Conservation (phyloP, 768 basidiomycete species). For the Paxillus involutus region DNA sequence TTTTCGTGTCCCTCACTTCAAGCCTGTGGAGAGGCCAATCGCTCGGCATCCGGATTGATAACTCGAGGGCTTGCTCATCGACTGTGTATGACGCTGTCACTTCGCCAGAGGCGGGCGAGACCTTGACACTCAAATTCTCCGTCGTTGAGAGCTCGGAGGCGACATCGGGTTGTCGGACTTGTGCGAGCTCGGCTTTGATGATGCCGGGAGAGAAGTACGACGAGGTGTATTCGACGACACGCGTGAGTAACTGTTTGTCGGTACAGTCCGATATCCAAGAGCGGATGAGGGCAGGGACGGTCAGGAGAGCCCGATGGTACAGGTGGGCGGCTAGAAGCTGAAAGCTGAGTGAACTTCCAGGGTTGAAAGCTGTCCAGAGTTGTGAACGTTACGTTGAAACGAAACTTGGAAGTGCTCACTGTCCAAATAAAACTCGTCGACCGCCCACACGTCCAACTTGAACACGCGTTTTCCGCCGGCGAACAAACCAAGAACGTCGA, state of each 20-base stretch:
- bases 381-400: background rate
- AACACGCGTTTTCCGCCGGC: slow-evolving; percentile 63
- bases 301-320: slow-evolving; percentile 83
- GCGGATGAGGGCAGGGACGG: slow-evolving; percentile 83
- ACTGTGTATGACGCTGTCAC: slow-evolving; percentile 83
- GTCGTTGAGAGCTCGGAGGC: slow-evolving; percentile 56
- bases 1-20: slow-evolving; percentile 82
- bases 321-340: slow-evolving; percentile 80
- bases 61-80: slow-evolving; percentile 92
- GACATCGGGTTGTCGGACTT: slow-evolving; percentile 56
- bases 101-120: slow-evolving; percentile 71
- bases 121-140: slow-evolving; percentile 80
- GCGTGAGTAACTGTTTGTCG: slow-evolving; percentile 81
- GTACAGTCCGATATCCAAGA: slow-evolving; percentile 86
- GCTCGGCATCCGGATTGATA: slow-evolving; percentile 77
- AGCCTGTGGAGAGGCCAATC: slow-evolving; percentile 92
- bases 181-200: slow-evolving; percentile 78
- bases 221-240: slow-evolving; percentile 77
- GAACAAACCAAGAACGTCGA: slow-evolving; percentile 67
- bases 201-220: slow-evolving; percentile 88
- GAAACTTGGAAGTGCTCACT: slow-evolving; percentile 42
- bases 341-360: slow-evolving; percentile 49
- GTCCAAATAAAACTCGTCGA: slow-evolving; percentile 81
- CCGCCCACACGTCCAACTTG: slow-evolving; percentile 81
- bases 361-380: slow-evolving; percentile 52